phyloP scores from a whole-genome alignment of 129 eudicot species.

The Lactuca sativa region DNA sequence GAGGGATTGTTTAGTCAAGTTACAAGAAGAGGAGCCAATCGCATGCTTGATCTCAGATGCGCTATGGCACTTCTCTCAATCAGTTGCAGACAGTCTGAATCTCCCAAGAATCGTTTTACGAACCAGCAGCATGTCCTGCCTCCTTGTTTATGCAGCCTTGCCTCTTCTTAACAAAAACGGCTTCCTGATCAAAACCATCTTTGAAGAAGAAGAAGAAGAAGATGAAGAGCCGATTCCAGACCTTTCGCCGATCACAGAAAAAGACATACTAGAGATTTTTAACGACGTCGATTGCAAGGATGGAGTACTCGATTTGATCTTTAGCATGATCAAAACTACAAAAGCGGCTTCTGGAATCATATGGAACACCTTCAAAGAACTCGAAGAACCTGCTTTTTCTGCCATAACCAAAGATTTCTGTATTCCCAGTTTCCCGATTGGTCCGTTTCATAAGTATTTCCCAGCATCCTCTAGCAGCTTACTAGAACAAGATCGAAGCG shows the following conservation, averaged over 20 bases:
- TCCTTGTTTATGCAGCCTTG: constrained; percentile 26
- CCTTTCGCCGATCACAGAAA: constrained; percentile 37
- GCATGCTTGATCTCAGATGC: constrained; percentile 35
- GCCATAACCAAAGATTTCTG: constrained; percentile 21
- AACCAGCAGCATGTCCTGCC: constrained; percentile 35
- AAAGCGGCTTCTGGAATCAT: constrained; percentile 46
- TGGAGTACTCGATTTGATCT: constrained; percentile 5
- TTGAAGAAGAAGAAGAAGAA: constrained; percentile 21
- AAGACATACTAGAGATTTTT: constrained; percentile 33
- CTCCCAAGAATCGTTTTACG: constrained; percentile 32
- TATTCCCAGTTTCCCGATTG: constrained; percentile 39
- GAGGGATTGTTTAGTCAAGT: constrained; percentile 21
- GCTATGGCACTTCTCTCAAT: constrained; percentile 24
- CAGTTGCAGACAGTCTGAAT: constrained; percentile 26
- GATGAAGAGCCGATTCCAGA: not conserved
- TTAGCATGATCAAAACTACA: constrained; percentile 33
- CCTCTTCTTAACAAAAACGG: constrained; percentile 17
- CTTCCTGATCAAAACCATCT: constrained; percentile 28
- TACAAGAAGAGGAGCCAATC: constrained; percentile 6
- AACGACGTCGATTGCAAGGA: constrained; percentile 19
- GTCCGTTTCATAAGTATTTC: constrained; percentile 54
- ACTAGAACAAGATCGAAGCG: constrained; percentile 32
- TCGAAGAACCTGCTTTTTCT: constrained; percentile 40
- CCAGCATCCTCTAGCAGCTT: constrained; percentile 40
- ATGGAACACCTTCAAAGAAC: constrained; percentile 45